Conservation (phyloP, 176 grass and related monocot genomes). For the Puccinellia tenuiflora region DNA sequence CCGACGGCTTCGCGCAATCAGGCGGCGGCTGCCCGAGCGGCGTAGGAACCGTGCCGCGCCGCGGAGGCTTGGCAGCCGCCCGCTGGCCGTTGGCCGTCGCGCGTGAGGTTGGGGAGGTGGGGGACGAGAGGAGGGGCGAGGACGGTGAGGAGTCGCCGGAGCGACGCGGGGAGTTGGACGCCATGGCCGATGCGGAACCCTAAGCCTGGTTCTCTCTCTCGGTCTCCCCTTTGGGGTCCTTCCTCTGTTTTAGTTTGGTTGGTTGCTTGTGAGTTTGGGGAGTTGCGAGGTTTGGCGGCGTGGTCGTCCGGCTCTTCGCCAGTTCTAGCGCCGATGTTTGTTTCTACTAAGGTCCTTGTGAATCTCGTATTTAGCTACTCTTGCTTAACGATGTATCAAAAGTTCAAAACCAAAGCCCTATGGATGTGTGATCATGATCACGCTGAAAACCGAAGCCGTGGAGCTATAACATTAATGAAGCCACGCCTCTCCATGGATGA, state of each 20-base stretch:
- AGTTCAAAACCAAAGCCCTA: too few relatives aligned
- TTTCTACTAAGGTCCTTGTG: too few relatives aligned
- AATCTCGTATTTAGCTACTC: too few relatives aligned
- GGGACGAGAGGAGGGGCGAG: neutral
- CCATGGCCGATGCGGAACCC: neutral
- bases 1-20: conserved; percentile 80
- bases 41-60: conserved; percentile 67
- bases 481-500: too few relatives aligned
- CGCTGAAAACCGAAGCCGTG: too few relatives aligned
- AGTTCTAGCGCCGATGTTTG: too few relatives aligned
- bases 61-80: conserved; percentile 49
- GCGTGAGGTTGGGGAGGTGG: neutral
- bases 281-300: too few relatives aligned
- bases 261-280: too few relatives aligned
- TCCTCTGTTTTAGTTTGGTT: neutral
- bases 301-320: too few relatives aligned
- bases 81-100: neutral
- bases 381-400: too few relatives aligned
- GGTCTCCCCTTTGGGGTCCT: neutral
- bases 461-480: too few relatives aligned
- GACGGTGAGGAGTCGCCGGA: neutral
- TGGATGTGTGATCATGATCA: too few relatives aligned
- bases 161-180: conserved; percentile 1
- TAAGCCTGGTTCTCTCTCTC: neutral
- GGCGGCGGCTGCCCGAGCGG: conserved; percentile 53